phyloP scores from a whole-genome alignment of 139 green algal species.

The Bryopsis sp. region DNA sequence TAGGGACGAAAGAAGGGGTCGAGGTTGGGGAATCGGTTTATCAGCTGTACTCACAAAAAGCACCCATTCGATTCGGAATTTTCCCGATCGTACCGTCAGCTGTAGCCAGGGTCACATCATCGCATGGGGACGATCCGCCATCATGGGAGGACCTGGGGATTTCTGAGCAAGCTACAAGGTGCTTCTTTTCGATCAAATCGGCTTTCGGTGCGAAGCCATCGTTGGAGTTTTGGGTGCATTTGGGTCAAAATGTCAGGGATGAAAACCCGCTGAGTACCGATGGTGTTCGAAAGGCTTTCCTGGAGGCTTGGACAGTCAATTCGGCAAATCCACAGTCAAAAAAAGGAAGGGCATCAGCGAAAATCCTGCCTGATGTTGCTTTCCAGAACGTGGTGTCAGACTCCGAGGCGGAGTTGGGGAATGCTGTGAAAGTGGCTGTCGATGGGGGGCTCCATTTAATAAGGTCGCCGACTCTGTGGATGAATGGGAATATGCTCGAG shows the following conservation, averaged over 20 bases:
- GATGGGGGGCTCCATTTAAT: background rate
- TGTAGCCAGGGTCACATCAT: too few relatives aligned
- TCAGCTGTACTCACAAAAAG: background rate
- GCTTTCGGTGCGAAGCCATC: background rate
- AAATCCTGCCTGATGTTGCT: too few relatives aligned
- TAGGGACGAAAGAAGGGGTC: background rate
- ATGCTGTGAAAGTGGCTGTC: background rate
- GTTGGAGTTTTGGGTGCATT: background rate
- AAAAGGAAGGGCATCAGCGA: background rate
- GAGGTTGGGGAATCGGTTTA: background rate
- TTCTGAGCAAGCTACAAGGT: too few relatives aligned
- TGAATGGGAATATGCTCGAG: conserved; percentile 12
- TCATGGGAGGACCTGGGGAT: too few relatives aligned
- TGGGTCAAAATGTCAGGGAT: background rate
- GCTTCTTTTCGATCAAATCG: too few relatives aligned
- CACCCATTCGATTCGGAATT: conserved; percentile 13
- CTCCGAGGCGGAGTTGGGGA: too few relatives aligned
- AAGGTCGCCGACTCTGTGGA: background rate
- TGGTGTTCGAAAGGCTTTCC: background rate
- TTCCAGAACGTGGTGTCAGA: too few relatives aligned
- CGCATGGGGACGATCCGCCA: too few relatives aligned
- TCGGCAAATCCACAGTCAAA: background rate
- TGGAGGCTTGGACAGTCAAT: background rate
- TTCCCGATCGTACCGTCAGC: background rate
- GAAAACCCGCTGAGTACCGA: too few relatives aligned